These are phyloP conservation scores for Saccharomycopsis sp. DNA, from an alignment of 805 yeast species.

Conservation along the genomic window DNA sequence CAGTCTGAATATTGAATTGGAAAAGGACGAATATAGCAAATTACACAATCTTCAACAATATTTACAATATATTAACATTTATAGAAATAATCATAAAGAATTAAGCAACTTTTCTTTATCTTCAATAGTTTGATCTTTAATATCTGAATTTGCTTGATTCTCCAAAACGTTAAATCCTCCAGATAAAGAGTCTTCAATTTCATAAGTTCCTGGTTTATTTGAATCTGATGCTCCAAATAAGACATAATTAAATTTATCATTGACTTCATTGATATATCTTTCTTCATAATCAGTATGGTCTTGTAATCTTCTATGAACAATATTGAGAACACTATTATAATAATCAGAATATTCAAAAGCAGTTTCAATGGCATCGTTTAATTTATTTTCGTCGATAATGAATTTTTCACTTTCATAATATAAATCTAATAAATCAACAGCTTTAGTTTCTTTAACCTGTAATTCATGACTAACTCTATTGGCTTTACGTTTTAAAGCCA, in stretches of 20 bases:
- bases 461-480: conserved; percentile 54
- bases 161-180: conserved; percentile 37
- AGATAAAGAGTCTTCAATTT: conserved; percentile 52
- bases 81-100: too few relatives aligned
- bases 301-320: conserved; percentile 2
- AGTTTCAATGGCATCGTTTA: conserved; percentile 44
- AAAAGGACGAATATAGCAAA: too few relatives aligned
- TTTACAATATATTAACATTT: too few relatives aligned
- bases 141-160: conserved; percentile 4
- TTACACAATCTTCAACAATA: too few relatives aligned
- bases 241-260: conserved; percentile 12
- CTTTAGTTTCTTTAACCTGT: conserved; percentile 39
- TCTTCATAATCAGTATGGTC: conserved; percentile 4
- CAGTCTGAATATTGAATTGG: too few relatives aligned
- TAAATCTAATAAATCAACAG: conserved; percentile 51
- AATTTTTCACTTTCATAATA: conserved; percentile 62
- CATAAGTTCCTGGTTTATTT: conserved; percentile 25
- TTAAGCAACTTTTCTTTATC: conserved; percentile 3
- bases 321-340: conserved; percentile 1
- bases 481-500: conserved; percentile 50
- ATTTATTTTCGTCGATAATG: conserved; percentile 62
- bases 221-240: conserved; percentile 15
- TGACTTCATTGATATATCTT: conserved; percentile 5
- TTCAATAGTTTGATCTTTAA: background rate
- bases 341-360: conserved; percentile 31